Base-by-base conservation (phyloP, 495 filamentous ascomycete species). In the Opeltia flavorubescens region DNA sequence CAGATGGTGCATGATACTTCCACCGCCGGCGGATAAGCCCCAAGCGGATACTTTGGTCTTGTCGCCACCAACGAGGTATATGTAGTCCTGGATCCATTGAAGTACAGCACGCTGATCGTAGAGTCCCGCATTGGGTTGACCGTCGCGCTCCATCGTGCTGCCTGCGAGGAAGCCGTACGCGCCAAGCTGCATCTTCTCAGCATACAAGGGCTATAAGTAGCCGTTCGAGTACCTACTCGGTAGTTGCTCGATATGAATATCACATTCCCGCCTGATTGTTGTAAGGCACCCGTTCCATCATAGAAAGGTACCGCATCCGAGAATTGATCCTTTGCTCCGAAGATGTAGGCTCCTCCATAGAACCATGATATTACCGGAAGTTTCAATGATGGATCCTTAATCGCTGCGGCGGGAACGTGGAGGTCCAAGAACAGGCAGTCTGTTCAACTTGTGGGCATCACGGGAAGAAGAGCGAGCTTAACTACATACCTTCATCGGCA, bases 141-240 rank as follows among this genome's bases (percentile, higher is more conserved):
- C 68, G 24, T 74, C 56, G 5, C 54, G 48, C 36, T 73, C 63
- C 50, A 76, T 64, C 1, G 68, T 66, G 2, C 62, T 60, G 4
- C 72, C 73, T 39, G 64, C 68, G n/a, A 77, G 66, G 38, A 68
- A 73, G n/a, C 74, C 74, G 29, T 65, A 74, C 2, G 69, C 63
- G 13, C 72, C 72, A n/a, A 78, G 66, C 65, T 59, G 13, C n/a
- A n/a, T n/a, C n/a, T n/a, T n/a, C n/a, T n/a, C n/a, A n/a, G n/a
- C n/a, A n/a, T n/a, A n/a, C n/a, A n/a, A n/a, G n/a, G n/a, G n/a
- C n/a, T n/a, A n/a, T n/a, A n/a, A n/a, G n/a, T n/a, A n/a, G n/a
- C n/a, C n/a, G n/a, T n/a, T n/a, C n/a, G n/a, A n/a, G n/a, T n/a
- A 31, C 50, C 46, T 47, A 67, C 62, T 24, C 67, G 52, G 45